Base-by-base conservation (phyloP, 2,329 filamentous ascomycete species). In the Ophiosphaerella narmari region DNA sequence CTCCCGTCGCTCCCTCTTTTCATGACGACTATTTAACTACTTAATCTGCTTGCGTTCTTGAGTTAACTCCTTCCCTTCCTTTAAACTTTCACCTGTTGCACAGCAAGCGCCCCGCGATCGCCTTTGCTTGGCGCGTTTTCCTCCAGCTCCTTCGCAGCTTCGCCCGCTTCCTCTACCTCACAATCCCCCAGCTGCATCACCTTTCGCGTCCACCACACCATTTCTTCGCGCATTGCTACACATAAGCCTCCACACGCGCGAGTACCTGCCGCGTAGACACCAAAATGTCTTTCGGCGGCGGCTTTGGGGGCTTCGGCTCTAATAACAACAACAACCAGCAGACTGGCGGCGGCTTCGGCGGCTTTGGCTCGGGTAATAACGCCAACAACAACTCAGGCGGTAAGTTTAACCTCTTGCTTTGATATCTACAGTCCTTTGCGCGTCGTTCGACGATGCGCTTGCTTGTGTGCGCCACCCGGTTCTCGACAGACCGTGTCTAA, bases 251-350 rank as follows among this genome's bases (percentile, higher is more conserved):
- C 23, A 24, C 29, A 60, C 58, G 55, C 66, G 66, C 64, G 55
- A 57, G 53, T 48, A 29, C 26, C 52, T 52, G 52, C 55, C 51
- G 62, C 32, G 21, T 33, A 36, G 60, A 54, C 63, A 57, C 33
- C 57, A 70, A 50, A 39, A 71, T 73, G 69, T 70, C 68, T 49
- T 88, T 88, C 60, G 84, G 83, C 73, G 60, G 75, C 52, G 67
- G 64, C 47, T 71, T 70, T 48, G 67, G 66, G 59, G 77, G 77
- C 63, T 80, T 79, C 63, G 77, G 77, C 59, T 68, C 74, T 43
- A 74, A 67, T 54, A 67, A 68, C 53, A 67, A 68, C 48, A 55
- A 51, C 52, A 59, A 58, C 42, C 70, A 73, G 47, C 60, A 65
- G 57, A 60, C 57, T 43, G 57, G 54, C 35, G 57, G 54, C 38